Percentiles rank a stretch among this genome's conserved stretches.
Conservation (phyloP, 176 grass and related monocot species). For the Oryza glumipatula region DNA sequence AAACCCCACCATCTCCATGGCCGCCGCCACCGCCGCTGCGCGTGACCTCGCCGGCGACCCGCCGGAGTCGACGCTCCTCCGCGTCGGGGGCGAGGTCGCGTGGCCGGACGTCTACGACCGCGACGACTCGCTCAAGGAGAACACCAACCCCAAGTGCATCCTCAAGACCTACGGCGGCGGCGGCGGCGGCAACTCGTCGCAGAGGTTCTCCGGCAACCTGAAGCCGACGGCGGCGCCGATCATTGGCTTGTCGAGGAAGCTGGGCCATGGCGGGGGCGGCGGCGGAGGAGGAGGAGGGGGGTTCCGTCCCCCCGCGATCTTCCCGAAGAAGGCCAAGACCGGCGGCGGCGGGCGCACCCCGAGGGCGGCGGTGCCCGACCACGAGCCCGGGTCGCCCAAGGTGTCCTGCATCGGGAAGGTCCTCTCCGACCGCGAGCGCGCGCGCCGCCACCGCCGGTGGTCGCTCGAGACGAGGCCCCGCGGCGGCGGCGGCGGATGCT, state of each 20-base stretch:
- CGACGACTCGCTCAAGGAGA: conserved; percentile 86
- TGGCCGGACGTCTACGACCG: conserved; percentile 85
- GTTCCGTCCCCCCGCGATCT: conserved; percentile 56
- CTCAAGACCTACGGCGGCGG: conserved; percentile 12
- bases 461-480: neutral
- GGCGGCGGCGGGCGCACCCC: conserved; percentile 53
- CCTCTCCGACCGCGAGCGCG: conserved; percentile 54
- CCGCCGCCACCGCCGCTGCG: conserved; percentile 26
- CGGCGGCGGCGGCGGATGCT: conserved; percentile 44
- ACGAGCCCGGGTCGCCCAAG: conserved; percentile 77
- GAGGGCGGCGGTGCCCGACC: conserved; percentile 55
- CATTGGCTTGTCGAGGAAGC: conserved; percentile 55
- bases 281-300: neutral
- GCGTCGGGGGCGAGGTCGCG: conserved; percentile 50
- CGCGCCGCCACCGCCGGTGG: neutral
- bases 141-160: conserved; percentile 91
- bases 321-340: conserved; percentile 64
- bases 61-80: conserved; percentile 46
- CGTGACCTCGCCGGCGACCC: conserved; percentile 29
- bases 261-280: conserved; percentile 37
- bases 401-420: conserved; percentile 96
- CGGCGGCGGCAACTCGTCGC: conserved; percentile 36
- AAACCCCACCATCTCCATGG: conserved; percentile 20
- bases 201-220: conserved; percentile 74
- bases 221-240: conserved; percentile 63